These are phyloP conservation scores for Lachancea mirantina DNA, from an alignment of 805 yeast genomes.

Conservation along the genomic window DNA sequence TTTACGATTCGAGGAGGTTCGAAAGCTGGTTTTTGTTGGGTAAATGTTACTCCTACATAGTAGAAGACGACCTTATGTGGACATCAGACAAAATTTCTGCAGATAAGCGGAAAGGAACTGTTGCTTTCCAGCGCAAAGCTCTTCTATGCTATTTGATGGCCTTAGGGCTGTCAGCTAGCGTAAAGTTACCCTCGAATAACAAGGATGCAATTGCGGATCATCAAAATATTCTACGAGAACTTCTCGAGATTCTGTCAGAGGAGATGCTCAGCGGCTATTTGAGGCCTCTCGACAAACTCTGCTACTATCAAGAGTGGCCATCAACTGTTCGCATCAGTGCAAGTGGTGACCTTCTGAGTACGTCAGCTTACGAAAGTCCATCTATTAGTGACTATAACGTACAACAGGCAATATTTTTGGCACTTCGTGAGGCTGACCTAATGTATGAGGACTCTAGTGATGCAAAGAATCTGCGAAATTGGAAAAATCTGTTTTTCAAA, in stretches of 20 bases:
- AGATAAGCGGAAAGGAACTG: conserved; percentile 56
- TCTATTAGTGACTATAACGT: conserved; percentile 26
- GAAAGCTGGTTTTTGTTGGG: conserved; percentile 88
- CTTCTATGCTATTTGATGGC: conserved; percentile 74
- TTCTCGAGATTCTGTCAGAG: conserved; percentile 21
- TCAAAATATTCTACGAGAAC: conserved; percentile 11
- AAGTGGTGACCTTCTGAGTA: conserved; percentile 14
- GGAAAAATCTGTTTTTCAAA: conserved; percentile 54
- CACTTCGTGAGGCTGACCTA: conserved; percentile 18
- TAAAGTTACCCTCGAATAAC: conserved; percentile 9
- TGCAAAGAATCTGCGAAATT: conserved; percentile 35
- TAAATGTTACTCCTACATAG: conserved; percentile 66
- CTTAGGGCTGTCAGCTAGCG: conserved; percentile 32
- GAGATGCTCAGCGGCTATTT: conserved; percentile 44
- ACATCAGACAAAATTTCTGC: conserved; percentile 73
- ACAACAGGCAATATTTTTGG: conserved; percentile 25
- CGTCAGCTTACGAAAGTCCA: conserved; percentile 6
- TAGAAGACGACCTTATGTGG: conserved; percentile 90
- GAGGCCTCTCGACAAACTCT: conserved; percentile 58
- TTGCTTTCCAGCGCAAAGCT: conserved; percentile 59
- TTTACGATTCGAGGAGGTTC: conserved; percentile 56
- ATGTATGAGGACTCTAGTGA: conserved; percentile 7
- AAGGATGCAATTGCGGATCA: conserved; percentile 12
- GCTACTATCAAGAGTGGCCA: conserved; percentile 35
- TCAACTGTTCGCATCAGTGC: conserved; percentile 14